These are phyloP conservation scores for Lachancea sp. DNA, from an alignment of 805 yeast genomes.

Conservation along the genomic window DNA sequence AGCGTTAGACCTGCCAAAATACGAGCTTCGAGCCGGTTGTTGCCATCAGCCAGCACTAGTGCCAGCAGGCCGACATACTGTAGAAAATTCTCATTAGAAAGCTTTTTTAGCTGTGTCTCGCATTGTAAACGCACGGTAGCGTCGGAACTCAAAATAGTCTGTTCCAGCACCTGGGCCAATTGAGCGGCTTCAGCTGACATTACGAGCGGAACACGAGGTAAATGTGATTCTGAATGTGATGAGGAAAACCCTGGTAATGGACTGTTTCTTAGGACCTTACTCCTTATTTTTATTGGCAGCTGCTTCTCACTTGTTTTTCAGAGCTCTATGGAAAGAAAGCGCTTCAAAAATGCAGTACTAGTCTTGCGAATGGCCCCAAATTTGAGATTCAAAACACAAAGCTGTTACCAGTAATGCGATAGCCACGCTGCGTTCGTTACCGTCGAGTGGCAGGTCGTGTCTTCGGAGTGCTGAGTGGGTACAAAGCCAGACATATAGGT, in stretches of 20 bases:
- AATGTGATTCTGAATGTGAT: neutral
- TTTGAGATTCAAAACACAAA: neutral
- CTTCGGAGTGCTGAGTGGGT: no score
- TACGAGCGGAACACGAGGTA: neutral
- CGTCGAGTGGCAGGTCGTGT: neutral
- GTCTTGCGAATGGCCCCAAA: no score
- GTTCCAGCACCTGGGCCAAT: constrained; percentile 66
- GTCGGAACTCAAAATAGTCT: constrained; percentile 67
- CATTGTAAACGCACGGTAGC: constrained; percentile 66
- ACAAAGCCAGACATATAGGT: no score
- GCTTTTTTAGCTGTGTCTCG: constrained; percentile 63
- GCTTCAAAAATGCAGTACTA: no score
- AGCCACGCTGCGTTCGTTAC: neutral
- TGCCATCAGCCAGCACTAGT: constrained; percentile 60
- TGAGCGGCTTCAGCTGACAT: constrained; percentile 36
- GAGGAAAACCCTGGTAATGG: no score
- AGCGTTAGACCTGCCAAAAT: constrained; percentile 84
- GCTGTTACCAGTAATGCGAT: neutral
- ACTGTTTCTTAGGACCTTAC: no score
- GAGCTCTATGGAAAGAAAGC: no score
- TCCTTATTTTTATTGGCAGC: no score
- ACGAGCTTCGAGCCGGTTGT: constrained; percentile 69
- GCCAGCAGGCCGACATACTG: constrained; percentile 66
- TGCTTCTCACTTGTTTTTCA: no score
- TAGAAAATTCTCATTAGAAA: constrained; percentile 70